phyloP scores from a whole-genome alignment of 2,329 filamentous ascomycete genomes.

The Dactylellina drechsleri region DNA sequence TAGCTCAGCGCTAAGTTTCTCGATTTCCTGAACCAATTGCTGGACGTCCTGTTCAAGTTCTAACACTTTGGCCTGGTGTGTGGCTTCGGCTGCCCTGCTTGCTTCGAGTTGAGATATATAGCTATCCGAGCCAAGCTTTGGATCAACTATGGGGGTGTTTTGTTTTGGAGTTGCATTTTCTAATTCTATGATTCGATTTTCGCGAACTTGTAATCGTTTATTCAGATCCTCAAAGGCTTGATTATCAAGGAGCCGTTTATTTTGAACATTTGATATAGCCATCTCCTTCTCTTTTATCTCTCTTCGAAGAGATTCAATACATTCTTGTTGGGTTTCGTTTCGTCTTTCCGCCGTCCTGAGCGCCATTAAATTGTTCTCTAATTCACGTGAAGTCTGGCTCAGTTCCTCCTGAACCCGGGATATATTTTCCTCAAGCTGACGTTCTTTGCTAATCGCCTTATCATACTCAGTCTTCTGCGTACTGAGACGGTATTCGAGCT shows the following conservation, averaged over 20 bases:
- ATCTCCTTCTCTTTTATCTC: constrained; percentile 22
- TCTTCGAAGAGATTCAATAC: constrained; percentile 17
- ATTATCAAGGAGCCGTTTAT: background rate
- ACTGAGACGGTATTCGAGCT: constrained; percentile 3
- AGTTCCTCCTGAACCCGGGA: constrained; percentile 18
- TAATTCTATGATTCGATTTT: constrained; percentile 13
- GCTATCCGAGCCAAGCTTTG: background rate
- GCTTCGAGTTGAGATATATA: constrained; percentile 24
- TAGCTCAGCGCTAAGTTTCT: constrained; percentile 17
- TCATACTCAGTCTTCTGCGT: constrained; percentile 26
- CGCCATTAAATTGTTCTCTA: constrained; percentile 20
- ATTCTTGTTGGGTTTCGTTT: constrained; percentile 20
- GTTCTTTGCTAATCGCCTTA: constrained; percentile 15
- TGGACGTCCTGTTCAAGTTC: constrained; percentile 59
- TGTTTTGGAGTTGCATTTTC: constrained; percentile 53
- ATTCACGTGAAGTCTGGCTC: background rate
- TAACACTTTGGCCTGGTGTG: constrained; percentile 6
- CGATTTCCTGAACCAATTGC: constrained; percentile 38
- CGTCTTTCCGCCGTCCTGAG: constrained; percentile 19
- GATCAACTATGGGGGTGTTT: constrained; percentile 54
- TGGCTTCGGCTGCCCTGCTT: constrained; percentile 7
- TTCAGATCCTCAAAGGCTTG: constrained; percentile 19
- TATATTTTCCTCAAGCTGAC: constrained; percentile 17
- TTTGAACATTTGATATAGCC: constrained; percentile 7
- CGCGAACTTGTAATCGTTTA: constrained; percentile 12